Conservation (phyloP, 164 flowering plant genomes). For the Tinospora cordifolia region DNA sequence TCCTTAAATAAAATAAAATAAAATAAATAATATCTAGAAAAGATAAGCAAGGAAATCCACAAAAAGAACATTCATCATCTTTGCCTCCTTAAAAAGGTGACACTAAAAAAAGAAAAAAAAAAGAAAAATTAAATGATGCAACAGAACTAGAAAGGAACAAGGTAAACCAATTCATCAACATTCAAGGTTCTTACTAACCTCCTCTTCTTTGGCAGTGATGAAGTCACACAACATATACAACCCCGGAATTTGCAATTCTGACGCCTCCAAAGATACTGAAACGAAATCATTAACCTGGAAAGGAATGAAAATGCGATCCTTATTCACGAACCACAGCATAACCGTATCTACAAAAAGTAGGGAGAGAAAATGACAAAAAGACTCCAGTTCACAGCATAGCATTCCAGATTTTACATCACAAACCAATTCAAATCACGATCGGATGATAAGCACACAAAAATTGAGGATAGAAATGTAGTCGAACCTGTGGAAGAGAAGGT, state of each 20-base stretch:
- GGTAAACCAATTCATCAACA: too few relatives aligned
- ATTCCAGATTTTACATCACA: too few relatives aligned
- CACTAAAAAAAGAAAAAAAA: not conserved
- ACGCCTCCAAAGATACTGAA: conserved; percentile 48
- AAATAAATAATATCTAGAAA: not conserved
- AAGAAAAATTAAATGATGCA: not conserved
- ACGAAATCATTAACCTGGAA: conserved; percentile 33
- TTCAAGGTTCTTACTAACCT: conserved; percentile 31
- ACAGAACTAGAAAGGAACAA: not conserved
- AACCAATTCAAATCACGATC: too few relatives aligned
- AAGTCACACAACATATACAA: conserved; percentile 64
- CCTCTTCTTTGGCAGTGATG: conserved; percentile 51
- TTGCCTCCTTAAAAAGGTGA: not conserved
- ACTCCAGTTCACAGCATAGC: too few relatives aligned
- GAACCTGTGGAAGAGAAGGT: conserved; percentile 22
- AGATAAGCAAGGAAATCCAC: not conserved
- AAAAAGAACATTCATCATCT: not conserved
- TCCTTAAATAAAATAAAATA: too few relatives aligned
- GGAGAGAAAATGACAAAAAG: too few relatives aligned
- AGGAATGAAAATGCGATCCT: not conserved
- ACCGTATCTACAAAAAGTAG: not conserved
- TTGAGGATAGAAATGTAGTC: not conserved
- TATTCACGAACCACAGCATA: not conserved
- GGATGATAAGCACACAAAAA: not conserved
- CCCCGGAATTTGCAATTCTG: conserved; percentile 79